Base-by-base conservation (phyloP, 2,329 filamentous ascomycete genomes). In the Colletotrichum sp. region DNA sequence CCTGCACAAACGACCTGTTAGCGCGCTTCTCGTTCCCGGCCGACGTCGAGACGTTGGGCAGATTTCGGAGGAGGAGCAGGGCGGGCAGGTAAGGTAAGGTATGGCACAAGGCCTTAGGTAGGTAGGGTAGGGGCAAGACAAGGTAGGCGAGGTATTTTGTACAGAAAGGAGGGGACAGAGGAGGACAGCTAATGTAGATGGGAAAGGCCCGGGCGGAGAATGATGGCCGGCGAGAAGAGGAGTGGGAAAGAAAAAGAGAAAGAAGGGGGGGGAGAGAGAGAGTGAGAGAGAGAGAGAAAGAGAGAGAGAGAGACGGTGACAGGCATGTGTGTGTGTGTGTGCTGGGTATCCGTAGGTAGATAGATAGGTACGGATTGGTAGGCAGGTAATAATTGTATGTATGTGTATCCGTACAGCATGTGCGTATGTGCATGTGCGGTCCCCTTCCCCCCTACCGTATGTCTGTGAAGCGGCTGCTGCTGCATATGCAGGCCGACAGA, bases 401-500 rank as follows among this genome's bases (percentile, higher is more conserved):
- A 39, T 65, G 59, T 30, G 44, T 57, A 30, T 30, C 30, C 30
- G 30, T 30, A 16, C 55, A 28, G 21, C 44, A 21, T 16, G 39
- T 65, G 21, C 28, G 60, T 30, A 8, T 60, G 57, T 32, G 18
- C 24, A n/a, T 62, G 59, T 32, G 57, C 26, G 18, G 39, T 49
- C 18, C 39, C 39, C 39, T 49, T 49, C 18, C 39, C 39, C 39
- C 18, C 39, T 49, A 49, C 28, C 39, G 28, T 44, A n/a, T 32
- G 59, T 70, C 30, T 49, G 60, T 60, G 71, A 68, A 68, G 55
- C 36, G 28, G 36, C 68, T 64, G 34, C 57, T 60, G 57, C 59
- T 55, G 55, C 57, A 69, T 71, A 66, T 62, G 68, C 72, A 75
- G 49, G 21, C 49, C 21, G 66, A 70, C 44, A 63, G 62, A 63